A percentile compares a stretch with the other conserved stretches of the same genome.
phyloP scores from a whole-genome alignment of 805 yeast genomes.

The Candida palmyrensis region DNA sequence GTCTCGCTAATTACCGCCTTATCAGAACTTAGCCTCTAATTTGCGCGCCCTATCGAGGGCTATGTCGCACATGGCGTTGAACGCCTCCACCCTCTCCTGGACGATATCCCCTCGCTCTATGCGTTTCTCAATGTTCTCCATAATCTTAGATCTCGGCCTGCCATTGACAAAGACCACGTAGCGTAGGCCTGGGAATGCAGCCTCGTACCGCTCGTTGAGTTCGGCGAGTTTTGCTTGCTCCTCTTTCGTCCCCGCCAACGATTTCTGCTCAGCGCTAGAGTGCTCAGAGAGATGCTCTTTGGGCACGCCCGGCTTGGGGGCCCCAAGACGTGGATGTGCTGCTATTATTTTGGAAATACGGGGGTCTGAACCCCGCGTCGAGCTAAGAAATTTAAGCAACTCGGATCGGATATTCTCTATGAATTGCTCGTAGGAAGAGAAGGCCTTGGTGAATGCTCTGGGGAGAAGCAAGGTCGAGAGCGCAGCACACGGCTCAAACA shows the following conservation, averaged over 20 bases:
- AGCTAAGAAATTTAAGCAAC: constrained; percentile 27
- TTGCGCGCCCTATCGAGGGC: constrained; percentile 74
- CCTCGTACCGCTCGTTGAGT: constrained; percentile 62
- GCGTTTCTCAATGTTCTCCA: constrained; percentile 55
- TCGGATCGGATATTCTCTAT: constrained; percentile 41
- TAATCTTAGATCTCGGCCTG: constrained; percentile 58
- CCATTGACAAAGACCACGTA: constrained; percentile 92
- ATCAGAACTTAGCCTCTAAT: constrained; percentile 32
- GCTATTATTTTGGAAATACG: constrained; percentile 56
- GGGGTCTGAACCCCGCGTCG: constrained; percentile 15
- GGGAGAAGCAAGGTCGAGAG: constrained; percentile 29
- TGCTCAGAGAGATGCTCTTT: constrained; percentile 51
- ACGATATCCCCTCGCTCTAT: constrained; percentile 51
- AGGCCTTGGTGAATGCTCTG: constrained; percentile 14
- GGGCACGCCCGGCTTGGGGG: constrained; percentile 28
- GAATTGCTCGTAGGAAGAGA: constrained; percentile 19
- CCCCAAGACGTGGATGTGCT: constrained; percentile 90
- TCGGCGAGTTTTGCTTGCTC: constrained; percentile 43
- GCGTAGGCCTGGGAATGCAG: constrained; percentile 57
- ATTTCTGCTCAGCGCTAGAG: constrained; percentile 67
- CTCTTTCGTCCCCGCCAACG: constrained; percentile 45
- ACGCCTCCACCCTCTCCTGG: constrained; percentile 60
- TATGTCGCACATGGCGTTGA: constrained; percentile 88
- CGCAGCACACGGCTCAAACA: constrained; percentile 64
- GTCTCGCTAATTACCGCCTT: not conserved